These are phyloP conservation scores for Guillardia theta DNA, from an alignment of 78 protist species.

Conservation along the genomic window DNA sequence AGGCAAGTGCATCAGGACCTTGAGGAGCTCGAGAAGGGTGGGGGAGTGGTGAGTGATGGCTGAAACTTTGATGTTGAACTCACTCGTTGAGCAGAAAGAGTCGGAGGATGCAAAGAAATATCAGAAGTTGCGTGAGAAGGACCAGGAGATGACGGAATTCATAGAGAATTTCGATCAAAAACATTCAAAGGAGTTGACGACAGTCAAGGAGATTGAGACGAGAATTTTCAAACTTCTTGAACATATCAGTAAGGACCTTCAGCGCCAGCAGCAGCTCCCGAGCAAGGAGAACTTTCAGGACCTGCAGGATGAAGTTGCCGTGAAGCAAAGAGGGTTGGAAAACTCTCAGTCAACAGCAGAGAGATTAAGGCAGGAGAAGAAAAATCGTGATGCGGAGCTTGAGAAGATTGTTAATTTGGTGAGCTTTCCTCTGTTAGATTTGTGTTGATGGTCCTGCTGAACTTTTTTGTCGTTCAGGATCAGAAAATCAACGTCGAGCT, in stretches of 20 bases:
- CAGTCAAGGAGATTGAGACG: neutral
- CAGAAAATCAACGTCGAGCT: conserved; percentile 13
- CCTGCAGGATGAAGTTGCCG: neutral
- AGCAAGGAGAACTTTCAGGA: neutral
- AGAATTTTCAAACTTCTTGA: neutral
- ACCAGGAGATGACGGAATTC: conserved; percentile 29
- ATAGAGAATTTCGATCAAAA: neutral
- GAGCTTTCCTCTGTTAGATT: no score
- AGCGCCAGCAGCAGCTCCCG: conserved; percentile 20
- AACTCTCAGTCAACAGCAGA: conserved; percentile 12
- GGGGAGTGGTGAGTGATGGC: no score
- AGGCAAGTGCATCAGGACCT: no score
- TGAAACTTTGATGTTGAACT: no score
- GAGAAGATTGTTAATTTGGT: conserved; percentile 4
- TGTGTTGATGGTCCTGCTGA: no score
- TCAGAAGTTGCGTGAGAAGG: conserved; percentile 12
- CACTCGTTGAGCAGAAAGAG: no score
- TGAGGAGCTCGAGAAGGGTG: no score
- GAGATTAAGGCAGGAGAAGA: conserved; percentile 2
- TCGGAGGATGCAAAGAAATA: neutral
- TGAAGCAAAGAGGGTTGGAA: neutral
- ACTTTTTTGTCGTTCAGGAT: no score
- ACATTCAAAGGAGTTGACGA: neutral
- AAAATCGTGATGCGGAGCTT: conserved; percentile 1
- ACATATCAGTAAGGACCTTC: neutral